Evolutionary conservation across 2,329 filamentous ascomycete species (phyloP).

Genomic region (Pezicula rhizophila): DNA sequence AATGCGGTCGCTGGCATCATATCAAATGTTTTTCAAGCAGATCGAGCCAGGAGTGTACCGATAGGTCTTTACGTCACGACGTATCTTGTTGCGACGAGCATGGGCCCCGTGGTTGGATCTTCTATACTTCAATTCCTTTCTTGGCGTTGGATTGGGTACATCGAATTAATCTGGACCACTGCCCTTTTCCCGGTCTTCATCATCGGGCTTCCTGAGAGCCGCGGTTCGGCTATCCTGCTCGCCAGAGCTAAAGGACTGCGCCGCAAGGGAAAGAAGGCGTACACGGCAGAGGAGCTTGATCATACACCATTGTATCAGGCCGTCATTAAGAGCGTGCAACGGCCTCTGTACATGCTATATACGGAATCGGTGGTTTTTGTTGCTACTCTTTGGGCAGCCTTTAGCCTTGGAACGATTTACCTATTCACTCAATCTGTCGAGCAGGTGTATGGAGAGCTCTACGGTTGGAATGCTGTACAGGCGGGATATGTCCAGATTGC

Average conservation of each 20-base stretch:
- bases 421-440: slow-evolving; percentile 21
- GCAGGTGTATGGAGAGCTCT: slow-evolving; percentile 14
- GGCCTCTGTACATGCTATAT: slow-evolving; percentile 37
- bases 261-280: slow-evolving; percentile 9
- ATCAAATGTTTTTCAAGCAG: slow-evolving; percentile 16
- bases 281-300: slow-evolving; percentile 4
- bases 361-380: slow-evolving; percentile 55
- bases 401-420: slow-evolving; percentile 20
- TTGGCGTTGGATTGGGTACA: slow-evolving; percentile 25
- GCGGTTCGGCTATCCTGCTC: slow-evolving; percentile 36
- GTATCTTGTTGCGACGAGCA: slow-evolving; percentile 61
- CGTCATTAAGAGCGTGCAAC: slow-evolving; percentile 4
- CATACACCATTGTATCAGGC: slow-evolving; percentile 1
- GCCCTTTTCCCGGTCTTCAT: slow-evolving; percentile 34
- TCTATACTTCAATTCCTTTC: slow-evolving; percentile 14
- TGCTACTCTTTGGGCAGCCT: slow-evolving; percentile 57
- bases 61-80: slow-evolving; percentile 58
- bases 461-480: slow-evolving; percentile 8
- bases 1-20: slow-evolving; percentile 14
- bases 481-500: slow-evolving; percentile 12
- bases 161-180: slow-evolving; percentile 33
- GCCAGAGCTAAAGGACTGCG: slow-evolving; percentile 10
- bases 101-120: slow-evolving; percentile 25
- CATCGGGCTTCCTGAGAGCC: slow-evolving; percentile 37
- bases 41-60: slow-evolving; percentile 20